Conservation (phyloP, 2,329 filamentous ascomycete genomes). For the Calonectria naviculata region DNA sequence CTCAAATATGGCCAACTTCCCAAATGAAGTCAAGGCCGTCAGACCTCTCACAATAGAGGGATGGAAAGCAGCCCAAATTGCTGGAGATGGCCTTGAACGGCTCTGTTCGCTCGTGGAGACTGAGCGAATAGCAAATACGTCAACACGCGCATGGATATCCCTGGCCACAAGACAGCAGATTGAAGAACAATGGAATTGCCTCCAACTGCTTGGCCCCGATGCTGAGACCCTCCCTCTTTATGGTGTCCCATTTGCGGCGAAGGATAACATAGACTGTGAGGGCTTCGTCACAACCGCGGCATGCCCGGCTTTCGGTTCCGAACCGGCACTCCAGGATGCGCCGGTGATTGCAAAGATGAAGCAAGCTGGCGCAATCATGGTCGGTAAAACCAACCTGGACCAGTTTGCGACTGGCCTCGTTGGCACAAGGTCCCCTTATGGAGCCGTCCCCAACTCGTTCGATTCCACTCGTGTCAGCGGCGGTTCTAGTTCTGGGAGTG, state of each 20-base stretch:
- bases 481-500: slow-evolving; percentile 68
- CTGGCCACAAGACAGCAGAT: slow-evolving; percentile 43
- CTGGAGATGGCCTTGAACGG: slow-evolving; percentile 39
- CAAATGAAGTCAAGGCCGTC: not conserved
- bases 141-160: slow-evolving; percentile 46
- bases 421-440: slow-evolving; percentile 70
- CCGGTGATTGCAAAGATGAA: slow-evolving; percentile 61
- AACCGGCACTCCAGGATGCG: slow-evolving; percentile 57
- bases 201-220: slow-evolving; percentile 22
- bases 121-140: slow-evolving; percentile 28
- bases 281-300: slow-evolving; percentile 64
- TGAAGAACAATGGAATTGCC: slow-evolving; percentile 25
- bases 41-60: slow-evolving; percentile 34
- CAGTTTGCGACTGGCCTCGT: slow-evolving; percentile 73
- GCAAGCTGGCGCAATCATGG: slow-evolving; percentile 63
- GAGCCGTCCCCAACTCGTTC: slow-evolving; percentile 64
- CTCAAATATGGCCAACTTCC: not conserved
- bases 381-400: slow-evolving; percentile 71
- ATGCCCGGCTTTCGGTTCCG: slow-evolving; percentile 60
- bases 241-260: slow-evolving; percentile 67
- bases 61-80: slow-evolving; percentile 40
- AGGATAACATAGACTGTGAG: slow-evolving; percentile 66
- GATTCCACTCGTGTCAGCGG: slow-evolving; percentile 53
- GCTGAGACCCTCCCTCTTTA: slow-evolving; percentile 57
- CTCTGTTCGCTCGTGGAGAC: slow-evolving; percentile 38